These are phyloP conservation scores for Gentiana macrophylla DNA, from an alignment of 257 asterid genomes.

Conservation along the genomic window DNA sequence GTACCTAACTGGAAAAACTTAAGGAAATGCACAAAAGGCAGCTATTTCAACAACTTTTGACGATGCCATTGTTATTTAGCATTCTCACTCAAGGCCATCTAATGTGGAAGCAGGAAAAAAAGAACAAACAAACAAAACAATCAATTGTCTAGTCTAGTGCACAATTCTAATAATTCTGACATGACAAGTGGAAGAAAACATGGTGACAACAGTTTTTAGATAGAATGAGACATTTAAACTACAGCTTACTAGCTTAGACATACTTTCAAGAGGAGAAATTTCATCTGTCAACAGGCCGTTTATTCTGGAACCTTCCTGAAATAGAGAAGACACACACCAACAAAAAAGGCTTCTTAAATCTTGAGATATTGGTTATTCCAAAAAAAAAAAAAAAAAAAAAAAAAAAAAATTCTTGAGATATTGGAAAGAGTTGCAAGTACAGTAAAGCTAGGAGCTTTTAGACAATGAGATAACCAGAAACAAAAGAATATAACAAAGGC, in stretches of 20 bases:
- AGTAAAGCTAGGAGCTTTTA: background rate
- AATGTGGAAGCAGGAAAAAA: too few species aligned
- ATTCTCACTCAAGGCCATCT: too few species aligned
- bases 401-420: background rate
- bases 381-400: constrained; percentile 3
- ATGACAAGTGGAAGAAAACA: background rate
- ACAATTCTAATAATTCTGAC: too few species aligned
- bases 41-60: too few species aligned
- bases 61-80: too few species aligned
- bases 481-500: background rate
- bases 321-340: constrained; percentile 5
- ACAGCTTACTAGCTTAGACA: background rate
- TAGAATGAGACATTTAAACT: background rate
- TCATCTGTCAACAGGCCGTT: constrained; percentile 25
- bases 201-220: background rate
- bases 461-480: background rate
- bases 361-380: background rate
- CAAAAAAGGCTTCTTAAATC: background rate
- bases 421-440: background rate
- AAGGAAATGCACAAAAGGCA: too few species aligned
- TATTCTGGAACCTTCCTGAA: constrained; percentile 35
- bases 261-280: constrained; percentile 13
- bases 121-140: too few species aligned
- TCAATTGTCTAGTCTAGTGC: too few species aligned
- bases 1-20: too few species aligned